Percentiles rank a stretch among this genome's conserved stretches.
Conservation (phyloP, 176 grass and related monocot species). For the Oropetium thomaeum region DNA sequence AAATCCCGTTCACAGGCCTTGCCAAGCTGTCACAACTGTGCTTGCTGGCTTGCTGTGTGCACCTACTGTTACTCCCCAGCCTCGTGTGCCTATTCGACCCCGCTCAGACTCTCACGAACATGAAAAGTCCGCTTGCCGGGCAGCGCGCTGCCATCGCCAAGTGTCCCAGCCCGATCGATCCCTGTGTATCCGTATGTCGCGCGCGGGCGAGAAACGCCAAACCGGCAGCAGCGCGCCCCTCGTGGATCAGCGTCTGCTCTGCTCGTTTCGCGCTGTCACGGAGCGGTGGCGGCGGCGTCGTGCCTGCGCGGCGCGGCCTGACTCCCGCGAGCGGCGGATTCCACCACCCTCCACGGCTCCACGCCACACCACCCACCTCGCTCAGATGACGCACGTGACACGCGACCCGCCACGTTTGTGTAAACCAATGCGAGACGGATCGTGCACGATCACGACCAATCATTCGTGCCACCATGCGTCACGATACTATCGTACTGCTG, state of each 20-base stretch:
- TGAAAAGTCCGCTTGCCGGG: not conserved
- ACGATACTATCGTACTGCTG: not conserved
- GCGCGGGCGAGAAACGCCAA: constrained; percentile 3
- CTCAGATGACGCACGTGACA: not conserved
- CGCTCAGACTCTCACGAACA: not conserved
- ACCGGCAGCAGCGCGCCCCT: not conserved
- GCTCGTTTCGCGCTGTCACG: not conserved
- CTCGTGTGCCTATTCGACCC: not conserved
- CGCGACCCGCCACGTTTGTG: not conserved
- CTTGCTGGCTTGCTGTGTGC: too few species aligned
- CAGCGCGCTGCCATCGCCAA: not conserved
- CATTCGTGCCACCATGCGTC: not conserved
- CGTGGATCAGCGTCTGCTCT: not conserved
- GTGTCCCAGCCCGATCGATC: not conserved
- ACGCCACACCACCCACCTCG: not conserved
- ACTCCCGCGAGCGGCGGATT: not conserved
- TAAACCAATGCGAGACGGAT: not conserved
- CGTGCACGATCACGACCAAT: not conserved
- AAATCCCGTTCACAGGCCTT: not conserved
- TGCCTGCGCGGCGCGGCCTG: too few species aligned
- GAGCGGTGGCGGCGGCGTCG: not conserved
- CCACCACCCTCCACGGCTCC: too few species aligned
- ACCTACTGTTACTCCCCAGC: not conserved
- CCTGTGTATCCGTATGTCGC: not conserved
- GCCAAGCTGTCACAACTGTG: too few species aligned